Conservation (phyloP, 2,329 filamentous ascomycete genomes). For the Neonectria punicea region DNA sequence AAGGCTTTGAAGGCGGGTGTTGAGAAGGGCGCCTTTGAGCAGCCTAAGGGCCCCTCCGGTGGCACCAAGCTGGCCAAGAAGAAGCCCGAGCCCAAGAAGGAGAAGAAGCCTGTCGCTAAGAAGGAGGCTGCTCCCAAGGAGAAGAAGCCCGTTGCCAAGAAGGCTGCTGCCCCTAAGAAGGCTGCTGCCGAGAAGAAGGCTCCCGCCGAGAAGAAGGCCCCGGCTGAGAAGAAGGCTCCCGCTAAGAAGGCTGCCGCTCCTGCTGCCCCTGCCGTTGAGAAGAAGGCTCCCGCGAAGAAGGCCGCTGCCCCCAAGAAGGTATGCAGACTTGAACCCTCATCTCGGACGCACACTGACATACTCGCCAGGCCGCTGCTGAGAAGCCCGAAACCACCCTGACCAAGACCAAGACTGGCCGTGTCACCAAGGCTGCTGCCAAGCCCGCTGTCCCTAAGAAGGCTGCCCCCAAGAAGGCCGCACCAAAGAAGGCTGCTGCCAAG, state of each 20-base stretch:
- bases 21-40: conserved; percentile 86
- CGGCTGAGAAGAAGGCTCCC: conserved; percentile 44
- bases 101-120: conserved; percentile 48
- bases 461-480: conserved; percentile 55
- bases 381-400: conserved; percentile 73
- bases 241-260: conserved; percentile 44
- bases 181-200: conserved; percentile 47
- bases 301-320: conserved; percentile 39
- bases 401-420: conserved; percentile 89
- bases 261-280: conserved; percentile 28
- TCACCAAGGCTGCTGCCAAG: conserved; percentile 75
- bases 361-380: conserved; percentile 13
- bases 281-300: conserved; percentile 43
- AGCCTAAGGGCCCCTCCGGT: conserved; percentile 91
- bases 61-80: conserved; percentile 94
- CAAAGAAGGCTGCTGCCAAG: conserved; percentile 61
- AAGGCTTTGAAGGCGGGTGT: conserved; percentile 84
- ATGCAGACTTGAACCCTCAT: background rate
- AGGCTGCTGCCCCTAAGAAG: conserved; percentile 45
- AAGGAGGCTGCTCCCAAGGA: conserved; percentile 47
- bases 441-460: conserved; percentile 57
- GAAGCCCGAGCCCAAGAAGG: conserved; percentile 56
- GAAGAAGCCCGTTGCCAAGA: conserved; percentile 48
- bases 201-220: conserved; percentile 45
- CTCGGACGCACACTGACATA: background rate